phyloP scores from a whole-genome alignment of 2,329 filamentous ascomycete species.

The Sodiomyces alkalinus region DNA sequence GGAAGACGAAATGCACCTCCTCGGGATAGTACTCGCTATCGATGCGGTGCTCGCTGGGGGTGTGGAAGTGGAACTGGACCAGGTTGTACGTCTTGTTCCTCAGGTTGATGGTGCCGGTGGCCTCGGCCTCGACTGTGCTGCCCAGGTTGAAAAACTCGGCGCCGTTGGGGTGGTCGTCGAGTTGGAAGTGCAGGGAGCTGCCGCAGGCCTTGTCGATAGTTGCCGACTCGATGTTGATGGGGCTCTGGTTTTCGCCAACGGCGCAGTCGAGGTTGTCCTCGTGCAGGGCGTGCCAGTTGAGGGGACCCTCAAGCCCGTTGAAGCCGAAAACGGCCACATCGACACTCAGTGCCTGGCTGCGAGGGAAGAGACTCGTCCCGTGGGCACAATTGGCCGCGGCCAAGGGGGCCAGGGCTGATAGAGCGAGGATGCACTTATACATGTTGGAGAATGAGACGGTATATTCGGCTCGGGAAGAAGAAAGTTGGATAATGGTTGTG shows the following conservation, averaged over 20 bases:
- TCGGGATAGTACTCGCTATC: conserved; percentile 22
- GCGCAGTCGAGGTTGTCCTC: conserved; percentile 29
- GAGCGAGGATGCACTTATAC: conserved; percentile 7
- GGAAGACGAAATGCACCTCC: conserved; percentile 26
- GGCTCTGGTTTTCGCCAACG: conserved; percentile 34
- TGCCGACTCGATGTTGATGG: conserved; percentile 31
- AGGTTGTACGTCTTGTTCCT: conserved; percentile 24
- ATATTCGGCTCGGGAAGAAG: conserved; percentile 1
- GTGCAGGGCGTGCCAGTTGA: conserved; percentile 34
- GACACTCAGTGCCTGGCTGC: conserved; percentile 11
- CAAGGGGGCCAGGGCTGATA: conserved; percentile 8
- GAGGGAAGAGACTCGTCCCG: conserved; percentile 19
- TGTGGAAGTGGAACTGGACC: conserved; percentile 45
- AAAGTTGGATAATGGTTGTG: no score
- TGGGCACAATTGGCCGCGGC: conserved; percentile 13
- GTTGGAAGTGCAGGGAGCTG: conserved; percentile 15
- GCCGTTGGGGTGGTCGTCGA: conserved; percentile 19
- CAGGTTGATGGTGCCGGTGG: conserved; percentile 29
- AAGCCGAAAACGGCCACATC: conserved; percentile 23
- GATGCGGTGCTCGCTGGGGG: conserved; percentile 42
- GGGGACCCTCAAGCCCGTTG: conserved; percentile 26
- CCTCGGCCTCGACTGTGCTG: conserved; percentile 33
- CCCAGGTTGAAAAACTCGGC: conserved; percentile 35
- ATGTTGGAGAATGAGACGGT: neutral
- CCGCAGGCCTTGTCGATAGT: conserved; percentile 12